Evolutionary conservation across 495 filamentous ascomycete species (phyloP).

Genomic region (Mytilinidion resinicola): DNA sequence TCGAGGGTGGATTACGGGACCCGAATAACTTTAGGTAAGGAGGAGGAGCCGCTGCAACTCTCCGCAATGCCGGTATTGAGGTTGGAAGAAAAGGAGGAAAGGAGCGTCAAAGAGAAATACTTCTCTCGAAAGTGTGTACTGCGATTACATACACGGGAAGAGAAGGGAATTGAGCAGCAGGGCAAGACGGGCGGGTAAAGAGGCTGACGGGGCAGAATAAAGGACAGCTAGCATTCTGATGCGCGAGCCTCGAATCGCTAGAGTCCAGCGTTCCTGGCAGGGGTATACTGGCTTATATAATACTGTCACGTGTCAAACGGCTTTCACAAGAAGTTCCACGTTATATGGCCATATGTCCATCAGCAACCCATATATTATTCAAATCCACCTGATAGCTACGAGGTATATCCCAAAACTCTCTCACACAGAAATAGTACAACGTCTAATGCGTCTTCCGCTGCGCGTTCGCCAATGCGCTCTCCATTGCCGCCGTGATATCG

Average conservation of each 20-base stretch:
- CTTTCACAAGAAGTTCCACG: neutral
- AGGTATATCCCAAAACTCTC: neutral
- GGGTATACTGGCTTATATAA: neutral
- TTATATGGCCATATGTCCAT: neutral
- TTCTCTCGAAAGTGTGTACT: too few relatives aligned
- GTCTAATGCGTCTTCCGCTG: constrained; percentile 40
- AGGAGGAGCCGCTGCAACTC: neutral
- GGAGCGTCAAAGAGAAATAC: constrained; percentile 5
- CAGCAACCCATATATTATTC: too few relatives aligned
- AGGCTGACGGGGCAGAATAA: constrained; percentile 10
- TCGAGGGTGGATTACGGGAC: too few relatives aligned
- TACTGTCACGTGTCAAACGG: neutral
- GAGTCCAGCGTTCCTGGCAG: neutral
- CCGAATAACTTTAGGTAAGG: too few relatives aligned
- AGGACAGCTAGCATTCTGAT: constrained; percentile 25
- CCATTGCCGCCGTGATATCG: constrained; percentile 84
- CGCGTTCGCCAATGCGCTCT: constrained; percentile 79
- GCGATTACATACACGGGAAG: constrained; percentile 13
- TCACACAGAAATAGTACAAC: too few relatives aligned
- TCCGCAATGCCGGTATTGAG: constrained; percentile 1
- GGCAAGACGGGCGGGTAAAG: neutral
- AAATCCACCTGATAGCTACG: too few relatives aligned
- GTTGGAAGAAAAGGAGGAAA: constrained; percentile 6
- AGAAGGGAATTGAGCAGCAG: constrained; percentile 1
- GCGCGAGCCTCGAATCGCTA: constrained; percentile 1